A percentile compares a stretch with the other conserved stretches of the same genome.
Evolutionary conservation across 2,329 filamentous ascomycete genomes (phyloP).

Genomic region (Penicillium aurantiogriseum): DNA sequence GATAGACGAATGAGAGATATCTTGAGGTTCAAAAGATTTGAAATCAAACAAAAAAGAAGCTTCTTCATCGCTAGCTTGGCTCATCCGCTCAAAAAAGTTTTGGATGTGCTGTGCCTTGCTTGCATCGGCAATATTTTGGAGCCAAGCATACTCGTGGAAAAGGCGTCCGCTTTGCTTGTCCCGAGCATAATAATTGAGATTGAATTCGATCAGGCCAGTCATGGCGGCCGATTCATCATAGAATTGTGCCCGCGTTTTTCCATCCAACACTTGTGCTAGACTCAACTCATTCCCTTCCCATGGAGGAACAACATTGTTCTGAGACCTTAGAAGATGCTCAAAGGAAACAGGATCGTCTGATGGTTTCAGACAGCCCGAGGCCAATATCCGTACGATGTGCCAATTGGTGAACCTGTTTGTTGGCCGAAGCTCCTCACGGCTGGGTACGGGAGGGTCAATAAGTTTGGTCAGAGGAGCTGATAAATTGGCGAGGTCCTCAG

Average conservation of each 20-base stretch:
- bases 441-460: slow-evolving; percentile 15
- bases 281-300: slow-evolving; percentile 29
- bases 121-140: slow-evolving; percentile 37
- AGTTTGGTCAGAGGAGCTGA: slow-evolving; percentile 22
- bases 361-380: slow-evolving; percentile 49
- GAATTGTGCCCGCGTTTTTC: slow-evolving; percentile 27
- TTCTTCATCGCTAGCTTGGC: slow-evolving; percentile 11
- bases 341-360: slow-evolving; percentile 47
- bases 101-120: slow-evolving; percentile 37
- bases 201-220: slow-evolving; percentile 35
- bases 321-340: slow-evolving; percentile 39
- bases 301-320: slow-evolving; percentile 31
- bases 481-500: slow-evolving; percentile 30
- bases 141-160: slow-evolving; percentile 31
- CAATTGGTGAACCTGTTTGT: slow-evolving; percentile 36
- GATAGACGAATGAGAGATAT: slow-evolving; percentile 31
- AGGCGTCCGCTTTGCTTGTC: slow-evolving; percentile 29
- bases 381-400: slow-evolving; percentile 51
- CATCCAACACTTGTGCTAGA: slow-evolving; percentile 20
- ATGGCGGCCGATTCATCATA: slow-evolving; percentile 38
- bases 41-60: slow-evolving; percentile 19
- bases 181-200: slow-evolving; percentile 27
- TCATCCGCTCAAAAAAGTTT: slow-evolving; percentile 30
- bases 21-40: slow-evolving; percentile 14
- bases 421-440: slow-evolving; percentile 27